Base-by-base conservation (phyloP, 129 eudicot genomes). In the Heracleum sosnowskyi region DNA sequence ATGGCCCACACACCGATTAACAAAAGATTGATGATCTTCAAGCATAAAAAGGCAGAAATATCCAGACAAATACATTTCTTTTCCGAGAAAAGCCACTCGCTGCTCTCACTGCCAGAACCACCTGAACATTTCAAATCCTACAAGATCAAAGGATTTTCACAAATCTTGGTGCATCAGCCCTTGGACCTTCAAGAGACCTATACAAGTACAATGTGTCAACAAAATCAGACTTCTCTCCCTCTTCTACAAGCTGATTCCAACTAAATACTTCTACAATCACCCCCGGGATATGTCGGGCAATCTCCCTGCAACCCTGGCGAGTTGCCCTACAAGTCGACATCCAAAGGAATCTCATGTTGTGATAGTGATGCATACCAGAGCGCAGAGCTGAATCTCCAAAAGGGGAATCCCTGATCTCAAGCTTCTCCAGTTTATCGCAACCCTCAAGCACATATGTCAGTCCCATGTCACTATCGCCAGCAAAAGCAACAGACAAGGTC, bases 301-400 rank as follows among this genome's bases (percentile, higher is more conserved):
- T 72, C 51, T 87, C 82, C 77, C 73, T 26, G 44, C 96, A 87
- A 33, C 88, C 87, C 49, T 75, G 83, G 1, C 74, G 86, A 62
- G 96, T 91, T 51, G 87, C 83, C 42, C 78, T 71, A 74, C 96
- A 91, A 4, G 88, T 16, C 0, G 96, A 91, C 88, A 91, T 68
- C 96, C 96, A 91, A 28, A 91, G 81, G 45, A 88, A 91, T 72
- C 93, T 85, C 96, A 91, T 91, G 60, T 87, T 89, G 81, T 88
- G 87, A 69, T 83, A 91, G 63, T 84, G 91, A 45, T 82, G 90
- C 85, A 91, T 74, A 74, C 93, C 96, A 29, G 96, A 70, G 42
- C 36, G 79, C 41, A 91, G 82, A 40, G 86, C 91, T 5, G 82
- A 47, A 73, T 91, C 93, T 9, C 96, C 96, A 85, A 91, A 91